Base-by-base conservation (phyloP, 2,329 filamentous ascomycete species). In the Niveomyces coronatus region DNA sequence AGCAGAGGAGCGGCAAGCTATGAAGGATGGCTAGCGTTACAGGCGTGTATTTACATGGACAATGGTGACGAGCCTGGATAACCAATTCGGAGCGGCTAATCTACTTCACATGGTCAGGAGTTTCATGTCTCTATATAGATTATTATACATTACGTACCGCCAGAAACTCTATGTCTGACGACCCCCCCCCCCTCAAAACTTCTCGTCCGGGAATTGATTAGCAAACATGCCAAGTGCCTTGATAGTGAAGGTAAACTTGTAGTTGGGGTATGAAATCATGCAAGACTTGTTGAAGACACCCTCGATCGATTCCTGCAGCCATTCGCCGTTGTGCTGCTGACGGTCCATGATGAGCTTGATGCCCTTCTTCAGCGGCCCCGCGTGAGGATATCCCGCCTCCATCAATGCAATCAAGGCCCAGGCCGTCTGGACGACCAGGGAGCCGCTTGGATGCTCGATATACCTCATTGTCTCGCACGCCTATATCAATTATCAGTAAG, bases 261-360 rank as follows among this genome's bases (percentile, higher is more conserved):
- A 98, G 68, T 98, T 98, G 30, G 89, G 89, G 55, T 98, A 98
- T 1, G 86, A 91, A 47, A 98, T 98, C 86, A 95, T 96, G 69
- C 89, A 96, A 53, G 81, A 91, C 68, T 95, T 94, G 64, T 98
- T 98, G 64, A 98, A 98, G 9, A 98, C 91, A 3, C 91, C 91
- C 59, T 98, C 91, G 50, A 98, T 96, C 1, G 83, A 81, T 60
- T 96, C 91, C 56, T 95, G 88, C 48, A 84, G 57, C 91, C 91
- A 98, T 64, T 95, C 88, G 23, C 91, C 91, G 53, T 94, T 94
- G 3, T 68, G 56, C 58, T 86, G 80, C 64, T 98, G 91, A 34
- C 89, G 74, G 20, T 71, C 64, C 79, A 95, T 89, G 45, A 98
- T 74, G 50, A 98, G 67, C 56, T 72, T 75, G 53, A 95, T 69